Evolutionary conservation across 2,329 filamentous ascomycete species (phyloP).

Genomic region (Tympanopsis confertula): DNA sequence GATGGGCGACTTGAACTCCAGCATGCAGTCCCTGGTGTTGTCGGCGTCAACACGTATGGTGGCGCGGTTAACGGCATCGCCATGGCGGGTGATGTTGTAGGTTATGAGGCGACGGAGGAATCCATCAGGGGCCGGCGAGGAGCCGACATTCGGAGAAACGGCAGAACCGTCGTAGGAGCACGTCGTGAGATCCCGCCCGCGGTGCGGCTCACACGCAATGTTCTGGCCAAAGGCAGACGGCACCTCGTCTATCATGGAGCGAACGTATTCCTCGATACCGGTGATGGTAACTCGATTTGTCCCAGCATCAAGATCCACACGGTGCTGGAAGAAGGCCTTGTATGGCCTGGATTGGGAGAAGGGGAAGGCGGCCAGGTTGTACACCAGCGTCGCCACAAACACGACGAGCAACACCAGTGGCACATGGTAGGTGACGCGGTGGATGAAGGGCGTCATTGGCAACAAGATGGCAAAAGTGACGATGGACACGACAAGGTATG

Average conservation of each 20-base stretch:
- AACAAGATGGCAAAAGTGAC: slow-evolving; percentile 42
- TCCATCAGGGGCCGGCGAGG: too few species aligned
- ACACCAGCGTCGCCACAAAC: slow-evolving; percentile 47
- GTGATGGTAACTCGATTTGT: slow-evolving; percentile 40
- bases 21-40: background rate
- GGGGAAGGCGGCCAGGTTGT: slow-evolving; percentile 54
- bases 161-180: background rate
- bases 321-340: slow-evolving; percentile 54
- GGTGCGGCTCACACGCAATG: background rate
- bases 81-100: background rate
- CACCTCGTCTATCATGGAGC: slow-evolving; percentile 27
- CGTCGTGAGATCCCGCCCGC: background rate
- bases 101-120: background rate
- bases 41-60: background rate
- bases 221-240: background rate
- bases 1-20: background rate
- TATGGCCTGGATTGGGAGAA: slow-evolving; percentile 49
- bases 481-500: slow-evolving; percentile 43
- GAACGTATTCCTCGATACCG: slow-evolving; percentile 34
- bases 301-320: slow-evolving; percentile 43
- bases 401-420: slow-evolving; percentile 47
- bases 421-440: slow-evolving; percentile 51
- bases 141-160: background rate
- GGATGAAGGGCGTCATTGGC: slow-evolving; percentile 47
- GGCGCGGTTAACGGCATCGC: background rate